Evolutionary conservation across 2,329 filamentous ascomycete genomes (phyloP), one percentile per base, ranked within the genome.

Genomic region (Gaeumannomyces tritici): DNA sequence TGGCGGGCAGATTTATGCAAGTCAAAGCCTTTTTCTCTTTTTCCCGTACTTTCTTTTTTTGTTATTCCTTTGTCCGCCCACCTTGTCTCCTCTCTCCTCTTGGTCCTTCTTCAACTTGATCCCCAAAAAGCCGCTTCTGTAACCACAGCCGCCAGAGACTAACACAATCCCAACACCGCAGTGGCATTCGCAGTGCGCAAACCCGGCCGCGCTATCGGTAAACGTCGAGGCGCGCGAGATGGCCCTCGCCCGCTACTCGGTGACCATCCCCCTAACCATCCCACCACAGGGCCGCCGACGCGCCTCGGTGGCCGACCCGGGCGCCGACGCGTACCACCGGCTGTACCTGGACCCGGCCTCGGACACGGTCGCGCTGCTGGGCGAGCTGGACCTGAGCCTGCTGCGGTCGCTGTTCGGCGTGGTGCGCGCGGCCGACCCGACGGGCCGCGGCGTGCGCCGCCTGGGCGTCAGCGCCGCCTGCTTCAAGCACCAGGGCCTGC

Each of bases 291-390:
- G 63, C 6, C 60, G n/a, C 12, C 11, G 42, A 9, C 35, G 15
- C 59, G 65, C 66, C 59, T 63, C 63, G 11, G 65, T 66, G 29
- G 66, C 67, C 28, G 66, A 66, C 56, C 62, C 62, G 42, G 61
- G 65, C 13, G 61, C 62, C 5, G 61, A 65, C 58, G 60, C 64
- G 54, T 63, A 66, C 55, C 66, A 68, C 33, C 66, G 66, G 2
- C 66, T 76, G 21, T 72, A 74, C 61, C 58, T 75, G 13, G 67
- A 71, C 47, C 72, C 72, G 8, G 63, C 64, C 28, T 26, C 63
- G 59, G 73, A 76, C 64, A 70, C 70, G 18, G 67, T 75, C 9
- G 70, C 68, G 5, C 31, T 75, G 62, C 66, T 75, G 9, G 73
- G 73, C 12, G 69, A 72, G 9, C 62, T 70, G 27, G 66, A 70